A percentile compares a stretch with the other conserved stretches of the same genome.
These are phyloP conservation scores for Vigna mungo DNA, from an alignment of 306 rosid species.

Conservation along the genomic window DNA sequence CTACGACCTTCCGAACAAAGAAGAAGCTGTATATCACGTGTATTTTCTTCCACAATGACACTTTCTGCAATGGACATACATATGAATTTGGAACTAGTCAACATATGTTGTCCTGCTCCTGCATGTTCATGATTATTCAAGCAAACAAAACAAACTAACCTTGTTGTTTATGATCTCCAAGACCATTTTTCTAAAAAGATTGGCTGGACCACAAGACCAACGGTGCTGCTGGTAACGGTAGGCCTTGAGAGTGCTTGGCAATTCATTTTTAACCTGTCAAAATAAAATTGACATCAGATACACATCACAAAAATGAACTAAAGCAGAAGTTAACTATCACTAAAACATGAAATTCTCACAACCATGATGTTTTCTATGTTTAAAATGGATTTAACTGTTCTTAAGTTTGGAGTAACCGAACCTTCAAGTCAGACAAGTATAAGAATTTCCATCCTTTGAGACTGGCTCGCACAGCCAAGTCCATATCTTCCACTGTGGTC, in stretches of 20 bases:
- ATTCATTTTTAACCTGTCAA: conserved; percentile 83
- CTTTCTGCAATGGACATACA: conserved; percentile 68
- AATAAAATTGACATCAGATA: not conserved
- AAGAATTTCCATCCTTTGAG: conserved; percentile 97
- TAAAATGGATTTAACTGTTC: not conserved
- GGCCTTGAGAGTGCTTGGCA: conserved; percentile 98
- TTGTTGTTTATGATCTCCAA: conserved; percentile 80
- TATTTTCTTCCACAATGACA: conserved; percentile 84
- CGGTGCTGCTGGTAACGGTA: conserved; percentile 95
- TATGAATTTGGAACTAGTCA: not conserved
- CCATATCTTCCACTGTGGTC: conserved; percentile 98
- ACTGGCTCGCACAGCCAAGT: conserved; percentile 97
- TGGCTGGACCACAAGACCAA: conserved; percentile 99
- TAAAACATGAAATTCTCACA: conserved; percentile 22
- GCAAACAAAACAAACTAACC: conserved; percentile 50
- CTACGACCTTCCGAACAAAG: conserved; percentile 88
- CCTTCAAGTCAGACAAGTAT: conserved; percentile 72
- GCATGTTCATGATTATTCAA: not conserved
- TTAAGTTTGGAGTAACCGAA: conserved; percentile 12
- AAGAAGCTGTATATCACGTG: conserved; percentile 95
- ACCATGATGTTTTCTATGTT: not conserved
- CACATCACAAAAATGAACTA: not conserved
- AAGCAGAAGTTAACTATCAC: not conserved
- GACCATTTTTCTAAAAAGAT: conserved; percentile 90
- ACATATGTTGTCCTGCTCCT: not conserved